Evolutionary conservation across 2,329 filamentous ascomycete species (phyloP).

Genomic region (Cercospora sp.): DNA sequence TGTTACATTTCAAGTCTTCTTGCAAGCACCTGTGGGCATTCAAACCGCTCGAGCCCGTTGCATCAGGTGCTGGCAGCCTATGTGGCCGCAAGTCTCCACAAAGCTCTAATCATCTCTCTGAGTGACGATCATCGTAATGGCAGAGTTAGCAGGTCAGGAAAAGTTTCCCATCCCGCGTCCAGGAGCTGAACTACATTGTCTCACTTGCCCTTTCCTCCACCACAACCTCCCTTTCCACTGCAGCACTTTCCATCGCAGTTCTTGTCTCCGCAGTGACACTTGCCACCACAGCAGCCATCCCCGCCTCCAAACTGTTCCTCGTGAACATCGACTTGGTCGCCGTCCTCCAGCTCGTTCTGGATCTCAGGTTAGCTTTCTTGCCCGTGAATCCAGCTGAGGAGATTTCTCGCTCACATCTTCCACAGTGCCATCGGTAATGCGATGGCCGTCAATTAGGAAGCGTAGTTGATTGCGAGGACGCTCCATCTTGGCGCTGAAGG

Average conservation of each 20-base stretch:
- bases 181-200: not conserved
- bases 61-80: not conserved
- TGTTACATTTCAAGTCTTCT: not conserved
- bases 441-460: constrained; percentile 31
- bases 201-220: constrained; percentile 9
- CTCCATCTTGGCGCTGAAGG: constrained; percentile 22
- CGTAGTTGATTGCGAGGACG: constrained; percentile 18
- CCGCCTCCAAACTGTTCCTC: constrained; percentile 30
- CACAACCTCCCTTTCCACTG: constrained; percentile 8
- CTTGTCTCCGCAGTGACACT: constrained; percentile 7
- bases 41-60: not conserved
- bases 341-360: constrained; percentile 30
- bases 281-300: constrained; percentile 3
- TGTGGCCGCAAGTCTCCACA: not conserved
- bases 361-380: constrained; percentile 1
- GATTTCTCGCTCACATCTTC: constrained; percentile 21
- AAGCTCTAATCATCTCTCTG: not conserved
- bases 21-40: not conserved
- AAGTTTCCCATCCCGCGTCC: not conserved
- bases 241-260: constrained; percentile 14
- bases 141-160: not conserved
- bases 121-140: not conserved
- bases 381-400: not conserved
- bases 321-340: constrained; percentile 28
- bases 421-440: constrained; percentile 25